A percentile compares a stretch with the other conserved stretches of the same genome.
Evolutionary conservation across 2,329 filamentous ascomycete genomes (phyloP).

Genomic region (Myriangium duriaei): DNA sequence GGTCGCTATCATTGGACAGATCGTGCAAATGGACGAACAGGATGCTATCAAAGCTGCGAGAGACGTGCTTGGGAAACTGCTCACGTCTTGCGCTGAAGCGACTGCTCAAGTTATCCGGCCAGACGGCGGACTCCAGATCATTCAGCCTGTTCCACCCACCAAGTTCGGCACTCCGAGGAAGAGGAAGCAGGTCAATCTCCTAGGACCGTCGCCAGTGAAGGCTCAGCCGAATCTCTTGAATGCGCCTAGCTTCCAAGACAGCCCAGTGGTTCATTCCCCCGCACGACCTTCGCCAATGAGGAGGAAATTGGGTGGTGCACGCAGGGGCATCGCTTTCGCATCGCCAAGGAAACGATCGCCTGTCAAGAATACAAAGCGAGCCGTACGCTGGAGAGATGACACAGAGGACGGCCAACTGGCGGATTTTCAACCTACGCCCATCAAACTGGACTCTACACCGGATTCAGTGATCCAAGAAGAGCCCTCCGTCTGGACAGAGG

Average conservation of each 20-base stretch:
- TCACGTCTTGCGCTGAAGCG: conserved; percentile 62
- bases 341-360: conserved; percentile 67
- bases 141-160: conserved; percentile 56
- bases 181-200: conserved; percentile 38
- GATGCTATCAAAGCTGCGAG: conserved; percentile 73
- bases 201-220: conserved; percentile 37
- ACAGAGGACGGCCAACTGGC: conserved; percentile 73
- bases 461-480: conserved; percentile 22
- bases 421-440: conserved; percentile 84
- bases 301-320: conserved; percentile 50
- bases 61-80: conserved; percentile 60
- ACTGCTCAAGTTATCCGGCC: conserved; percentile 81
- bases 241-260: conserved; percentile 27
- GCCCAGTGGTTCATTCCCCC: conserved; percentile 12
- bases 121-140: conserved; percentile 54
- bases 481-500: conserved; percentile 3
- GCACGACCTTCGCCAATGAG: conserved; percentile 69
- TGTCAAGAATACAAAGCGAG: conserved; percentile 48
- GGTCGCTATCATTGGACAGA: conserved; percentile 67
- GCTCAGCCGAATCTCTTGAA: conserved; percentile 19
- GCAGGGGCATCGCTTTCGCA: conserved; percentile 60
- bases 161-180: conserved; percentile 68
- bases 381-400: conserved; percentile 86
- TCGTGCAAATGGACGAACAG: conserved; percentile 68
- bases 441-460: conserved; percentile 50